A percentile compares a stretch with the other conserved stretches of the same genome.
These are phyloP conservation scores for Helicostylum pulchrum DNA, from an alignment of 192 early-diverging fungal genomes.

Conservation along the genomic window DNA sequence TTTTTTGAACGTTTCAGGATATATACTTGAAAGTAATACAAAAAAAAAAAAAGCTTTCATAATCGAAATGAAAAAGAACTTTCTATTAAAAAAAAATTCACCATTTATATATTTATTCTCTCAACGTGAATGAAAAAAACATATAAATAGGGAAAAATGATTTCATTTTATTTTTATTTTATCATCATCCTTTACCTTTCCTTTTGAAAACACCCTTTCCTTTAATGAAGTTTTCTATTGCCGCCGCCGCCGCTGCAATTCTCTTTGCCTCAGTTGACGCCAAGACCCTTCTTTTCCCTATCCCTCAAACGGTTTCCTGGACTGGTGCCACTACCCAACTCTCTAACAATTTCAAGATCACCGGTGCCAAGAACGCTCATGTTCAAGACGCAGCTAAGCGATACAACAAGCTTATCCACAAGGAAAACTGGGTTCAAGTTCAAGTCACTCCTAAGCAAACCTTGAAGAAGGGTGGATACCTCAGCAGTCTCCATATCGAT, in stretches of 20 bases:
- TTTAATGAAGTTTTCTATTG: too few species aligned
- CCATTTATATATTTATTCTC: too few species aligned
- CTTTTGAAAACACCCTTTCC: too few species aligned
- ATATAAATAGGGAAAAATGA: too few species aligned
- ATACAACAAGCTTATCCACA: conserved; percentile 41
- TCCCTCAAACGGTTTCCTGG: conserved; percentile 27
- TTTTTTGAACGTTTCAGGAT: too few species aligned
- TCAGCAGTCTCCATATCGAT: conserved; percentile 39
- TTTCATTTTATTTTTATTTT: too few species aligned
- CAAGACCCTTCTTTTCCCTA: conserved; percentile 28
- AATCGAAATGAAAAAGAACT: not conserved
- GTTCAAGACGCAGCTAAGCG: conserved; percentile 35
- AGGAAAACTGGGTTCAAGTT: conserved; percentile 41
- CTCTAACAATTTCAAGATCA: conserved; percentile 19
- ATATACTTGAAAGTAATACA: too few species aligned
- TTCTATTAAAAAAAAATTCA: too few species aligned
- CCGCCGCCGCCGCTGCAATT: not conserved
- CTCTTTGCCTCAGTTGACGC: conserved; percentile 3
- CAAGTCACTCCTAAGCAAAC: conserved; percentile 43
- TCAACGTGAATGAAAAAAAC: too few species aligned
- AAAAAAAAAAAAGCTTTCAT: not conserved
- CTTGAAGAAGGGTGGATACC: not conserved
- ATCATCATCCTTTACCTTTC: too few species aligned
- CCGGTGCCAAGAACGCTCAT: conserved; percentile 6
- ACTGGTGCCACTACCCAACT: conserved; percentile 16